Conservation (phyloP, 768 basidiomycete species). For the Infundibulicybe gibba region DNA sequence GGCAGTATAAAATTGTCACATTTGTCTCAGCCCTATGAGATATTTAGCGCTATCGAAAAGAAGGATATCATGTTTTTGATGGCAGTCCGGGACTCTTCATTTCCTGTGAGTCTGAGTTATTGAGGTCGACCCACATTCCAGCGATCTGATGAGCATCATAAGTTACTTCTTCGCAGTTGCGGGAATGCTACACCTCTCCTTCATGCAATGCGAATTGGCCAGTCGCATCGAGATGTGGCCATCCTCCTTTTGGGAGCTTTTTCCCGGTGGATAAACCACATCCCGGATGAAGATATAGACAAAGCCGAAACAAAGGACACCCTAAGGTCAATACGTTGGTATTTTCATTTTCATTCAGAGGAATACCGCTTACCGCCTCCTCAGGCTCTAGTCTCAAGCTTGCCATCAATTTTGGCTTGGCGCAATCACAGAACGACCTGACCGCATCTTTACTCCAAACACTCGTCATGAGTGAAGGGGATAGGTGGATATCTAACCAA, state of each 20-base stretch:
- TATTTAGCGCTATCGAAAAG: constrained; percentile 81
- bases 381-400: constrained; percentile 82
- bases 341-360: neutral
- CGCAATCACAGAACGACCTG: constrained; percentile 76
- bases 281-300: constrained; percentile 77
- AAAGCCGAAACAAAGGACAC: constrained; percentile 65
- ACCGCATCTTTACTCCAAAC: constrained; percentile 94
- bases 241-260: constrained; percentile 88
- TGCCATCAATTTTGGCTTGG: constrained; percentile 86
- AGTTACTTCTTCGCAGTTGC: constrained; percentile 81
- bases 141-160: neutral
- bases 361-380: neutral
- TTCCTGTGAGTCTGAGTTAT: constrained; percentile 57
- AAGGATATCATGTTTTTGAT: constrained; percentile 81
- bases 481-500: constrained; percentile 80
- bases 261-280: constrained; percentile 86
- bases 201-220: constrained; percentile 83
- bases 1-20: constrained; percentile 32
- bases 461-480: constrained; percentile 94
- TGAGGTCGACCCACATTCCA: neutral
- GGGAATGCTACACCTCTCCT: constrained; percentile 87
- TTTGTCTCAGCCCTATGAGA: constrained; percentile 42
- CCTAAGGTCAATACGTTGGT: constrained; percentile 76
- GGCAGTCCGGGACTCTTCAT: constrained; percentile 78
- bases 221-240: constrained; percentile 75